Evolutionary conservation across 148 eudicot species (phyloP), one percentile per base, ranked within the genome.

Genomic region (Vaccinium myrtillus): DNA sequence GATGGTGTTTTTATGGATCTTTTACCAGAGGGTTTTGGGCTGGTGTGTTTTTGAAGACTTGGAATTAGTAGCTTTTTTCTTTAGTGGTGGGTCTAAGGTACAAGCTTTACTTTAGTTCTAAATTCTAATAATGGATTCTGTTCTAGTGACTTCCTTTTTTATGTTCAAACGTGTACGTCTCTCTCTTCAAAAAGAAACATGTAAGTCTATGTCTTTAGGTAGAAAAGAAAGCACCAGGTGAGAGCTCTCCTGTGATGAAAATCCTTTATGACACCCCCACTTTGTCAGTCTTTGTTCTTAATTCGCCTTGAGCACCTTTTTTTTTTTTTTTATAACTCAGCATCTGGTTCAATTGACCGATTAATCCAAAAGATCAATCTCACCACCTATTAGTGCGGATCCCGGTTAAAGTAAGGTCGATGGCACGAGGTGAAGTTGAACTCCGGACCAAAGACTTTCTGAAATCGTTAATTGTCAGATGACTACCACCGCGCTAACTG

Each of bases 1-100:
- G 81, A 78, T 85, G 79, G 80, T 78, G 85, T 87, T 87, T 85
- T 56, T 46, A 46, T 12, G 49, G 81, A 85, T 83, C 84, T 82
- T 75, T 85, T 84, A 85, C 87, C 79, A 32, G 43, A 49, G 43
- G 43, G 81, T 25, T 32, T 61, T 82, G 59, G 27, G n/a, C 79
- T 86, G 81, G 84, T 58, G 16, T 58, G 69, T 78, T 78, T 78
- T 77, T 32, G 32, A 83, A 23, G 73, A 56, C 25, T 83, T 30
- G 36, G 27, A 53, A 76, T 49, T 46, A 8, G 14, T 36, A 25
- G 53, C 21, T 73, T 59, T 67, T 81, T 59, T 61, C 75, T 76
- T 81, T 56, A 36, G 81, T 70, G 46, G 85, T 81, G 89, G 84
- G 87, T 85, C 81, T 32, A 67, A 43, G 73, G 23, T 49, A 71